phyloP scores from a whole-genome alignment of 2,329 filamentous ascomycete species.

The Akanthomyces muscarius region DNA sequence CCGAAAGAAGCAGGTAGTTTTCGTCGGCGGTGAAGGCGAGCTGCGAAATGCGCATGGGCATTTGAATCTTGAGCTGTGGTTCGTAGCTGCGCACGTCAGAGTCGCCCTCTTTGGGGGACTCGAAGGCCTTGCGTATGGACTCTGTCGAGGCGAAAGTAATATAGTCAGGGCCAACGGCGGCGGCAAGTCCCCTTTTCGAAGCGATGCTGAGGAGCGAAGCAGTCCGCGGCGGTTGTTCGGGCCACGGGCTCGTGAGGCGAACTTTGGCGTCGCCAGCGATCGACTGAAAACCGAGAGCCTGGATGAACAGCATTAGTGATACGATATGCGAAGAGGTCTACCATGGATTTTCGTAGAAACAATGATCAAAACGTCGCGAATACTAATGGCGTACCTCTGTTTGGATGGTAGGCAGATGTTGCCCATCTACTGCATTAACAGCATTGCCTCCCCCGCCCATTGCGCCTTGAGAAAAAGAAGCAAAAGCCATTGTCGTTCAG shows the following conservation, averaged over 20 bases:
- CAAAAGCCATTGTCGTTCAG: slow-evolving; percentile 54
- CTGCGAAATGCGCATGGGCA: slow-evolving; percentile 77
- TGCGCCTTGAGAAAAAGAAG: slow-evolving; percentile 39
- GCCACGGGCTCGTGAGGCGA: slow-evolving; percentile 76
- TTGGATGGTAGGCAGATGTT: slow-evolving; percentile 71
- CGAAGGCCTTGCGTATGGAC: slow-evolving; percentile 71
- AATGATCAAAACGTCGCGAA: neutral
- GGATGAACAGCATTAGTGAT: slow-evolving; percentile 20
- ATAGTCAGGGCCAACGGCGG: slow-evolving; percentile 78
- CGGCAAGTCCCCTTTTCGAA: slow-evolving; percentile 73
- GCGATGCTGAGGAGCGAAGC: slow-evolving; percentile 83
- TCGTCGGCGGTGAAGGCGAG: slow-evolving; percentile 90
- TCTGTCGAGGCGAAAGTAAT: slow-evolving; percentile 75
- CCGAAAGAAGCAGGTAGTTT: slow-evolving; percentile 74
- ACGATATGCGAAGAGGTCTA: neutral
- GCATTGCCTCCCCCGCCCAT: slow-evolving; percentile 38
- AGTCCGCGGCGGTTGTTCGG: slow-evolving; percentile 67
- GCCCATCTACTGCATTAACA: slow-evolving; percentile 46
- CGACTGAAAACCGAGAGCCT: slow-evolving; percentile 76
- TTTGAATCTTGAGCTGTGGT: slow-evolving; percentile 67
- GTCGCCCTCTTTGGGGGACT: slow-evolving; percentile 53
- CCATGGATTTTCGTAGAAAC: neutral
- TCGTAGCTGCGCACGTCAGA: slow-evolving; percentile 66
- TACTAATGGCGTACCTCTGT: slow-evolving; percentile 60
- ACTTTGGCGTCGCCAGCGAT: slow-evolving; percentile 78